These are phyloP conservation scores for Kurtzmaniella cleridarum DNA, from an alignment of 805 yeast species.

Conservation along the genomic window DNA sequence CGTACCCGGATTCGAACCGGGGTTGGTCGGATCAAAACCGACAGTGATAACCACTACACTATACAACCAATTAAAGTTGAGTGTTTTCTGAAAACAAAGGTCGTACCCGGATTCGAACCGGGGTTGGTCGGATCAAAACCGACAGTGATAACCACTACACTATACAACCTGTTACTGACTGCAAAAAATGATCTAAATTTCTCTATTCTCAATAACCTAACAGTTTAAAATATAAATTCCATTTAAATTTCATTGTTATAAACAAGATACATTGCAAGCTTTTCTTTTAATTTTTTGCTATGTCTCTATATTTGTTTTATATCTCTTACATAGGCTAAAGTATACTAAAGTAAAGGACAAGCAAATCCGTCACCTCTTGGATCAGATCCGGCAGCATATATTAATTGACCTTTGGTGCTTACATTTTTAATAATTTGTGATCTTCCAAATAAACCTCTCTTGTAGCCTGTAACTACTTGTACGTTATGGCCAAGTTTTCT, in stretches of 20 bases:
- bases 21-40: conserved; percentile 79
- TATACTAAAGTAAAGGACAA: conserved; percentile 45
- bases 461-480: conserved; percentile 34
- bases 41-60: conserved; percentile 80
- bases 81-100: conserved; percentile 38
- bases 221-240: too few relatives aligned
- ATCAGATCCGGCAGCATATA: conserved; percentile 71
- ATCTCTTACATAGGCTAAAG: too few relatives aligned
- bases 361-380: conserved; percentile 85
- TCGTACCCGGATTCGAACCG: conserved; percentile 74
- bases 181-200: too few relatives aligned
- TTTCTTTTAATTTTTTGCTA: neutral
- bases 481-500: conserved; percentile 54
- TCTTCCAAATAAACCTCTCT: conserved; percentile 50
- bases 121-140: conserved; percentile 71
- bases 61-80: too few relatives aligned
- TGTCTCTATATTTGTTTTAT: too few relatives aligned
- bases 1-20: conserved; percentile 86
- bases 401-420: conserved; percentile 33
- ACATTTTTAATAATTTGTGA: conserved; percentile 66
- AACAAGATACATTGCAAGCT: conserved; percentile 6
- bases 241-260: conserved; percentile 5
- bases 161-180: conserved; percentile 31
- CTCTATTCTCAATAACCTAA: too few relatives aligned
- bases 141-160: conserved; percentile 71